Evolutionary conservation across 148 eudicot species (phyloP), one percentile per base, ranked within the genome.

Genomic region (Talinum fruticosum): DNA sequence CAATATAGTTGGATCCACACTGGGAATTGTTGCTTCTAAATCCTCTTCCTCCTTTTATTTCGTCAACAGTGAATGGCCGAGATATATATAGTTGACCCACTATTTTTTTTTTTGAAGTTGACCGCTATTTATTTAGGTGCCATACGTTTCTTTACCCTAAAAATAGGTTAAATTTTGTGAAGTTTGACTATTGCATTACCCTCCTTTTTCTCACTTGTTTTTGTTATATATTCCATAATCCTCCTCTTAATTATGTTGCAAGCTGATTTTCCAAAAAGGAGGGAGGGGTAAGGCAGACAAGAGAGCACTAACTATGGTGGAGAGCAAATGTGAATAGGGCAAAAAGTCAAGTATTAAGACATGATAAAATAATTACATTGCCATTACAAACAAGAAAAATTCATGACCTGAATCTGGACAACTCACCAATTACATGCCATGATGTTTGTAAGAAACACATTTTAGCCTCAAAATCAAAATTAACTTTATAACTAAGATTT

Each of bases 241-340:
- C 64, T 59, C 28, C 5, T 21, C 8, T 37, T 36, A 19, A 32
- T 10, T 57, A 35, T 51, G 33, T 44, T 49, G 45, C 34, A 35
- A 54, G 68, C 64, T 53, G 59, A 44, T 53, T 69, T 53, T 69
- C 51, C 33, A 18, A 32, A 1, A 36, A 33, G 66, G 26, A 3
- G 35, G 70, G 61, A 37, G 23, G 57, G 24, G 18, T 28, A 26
- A 23, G 49, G 37, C 76, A 54, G 84, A 69, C 66, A 54, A 81
- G 71, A 23, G 34, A 72, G 74, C 84, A 81, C 84, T 73, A 53
- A 77, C 12, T 66, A 28, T 81, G 83, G 80, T 49, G 33, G 72
- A 72, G 8, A 70, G 29, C 18, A 74, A 67, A 36, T 35, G 1
- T 36, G 24, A 51, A 51, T 54, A 49, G 32, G 35, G 37, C 41